A percentile compares a stretch with the other conserved stretches of the same genome.
phyloP scores from a whole-genome alignment of 1,284 basidiomycete species.

The Ustilago vetiveriae region DNA sequence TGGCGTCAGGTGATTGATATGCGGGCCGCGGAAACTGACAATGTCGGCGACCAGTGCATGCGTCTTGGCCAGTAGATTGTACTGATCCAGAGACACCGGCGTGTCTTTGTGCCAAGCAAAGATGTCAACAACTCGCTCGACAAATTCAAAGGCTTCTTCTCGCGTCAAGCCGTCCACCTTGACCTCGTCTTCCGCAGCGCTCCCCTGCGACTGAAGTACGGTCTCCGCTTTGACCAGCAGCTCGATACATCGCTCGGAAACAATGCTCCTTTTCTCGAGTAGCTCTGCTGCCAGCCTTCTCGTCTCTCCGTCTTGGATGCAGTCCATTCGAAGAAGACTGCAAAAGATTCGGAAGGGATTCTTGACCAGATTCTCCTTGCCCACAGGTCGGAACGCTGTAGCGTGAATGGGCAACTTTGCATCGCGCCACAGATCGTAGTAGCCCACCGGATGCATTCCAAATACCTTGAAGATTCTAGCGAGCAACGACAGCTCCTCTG shows the following conservation, averaged over 20 bases:
- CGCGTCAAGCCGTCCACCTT: slow-evolving; percentile 3
- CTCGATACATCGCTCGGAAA: slow-evolving; percentile 60
- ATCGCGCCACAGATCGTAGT: slow-evolving; percentile 68
- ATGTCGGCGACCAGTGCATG: slow-evolving; percentile 69
- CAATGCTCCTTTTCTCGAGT: slow-evolving; percentile 66
- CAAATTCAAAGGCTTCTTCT: slow-evolving; percentile 52
- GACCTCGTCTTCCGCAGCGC: slow-evolving; percentile 41
- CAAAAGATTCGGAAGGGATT: slow-evolving; percentile 70
- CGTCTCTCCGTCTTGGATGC: slow-evolving; percentile 61
- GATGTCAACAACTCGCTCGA: slow-evolving; percentile 67
- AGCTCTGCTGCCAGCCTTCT: slow-evolving; percentile 59
- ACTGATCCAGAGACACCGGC: slow-evolving; percentile 63
- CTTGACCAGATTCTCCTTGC: slow-evolving; percentile 56
- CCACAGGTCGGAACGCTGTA: slow-evolving; percentile 68
- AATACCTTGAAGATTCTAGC: slow-evolving; percentile 67
- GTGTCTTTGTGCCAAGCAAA: slow-evolving; percentile 69
- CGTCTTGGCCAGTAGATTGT: slow-evolving; percentile 62
- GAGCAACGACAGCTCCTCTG: slow-evolving; percentile 67
- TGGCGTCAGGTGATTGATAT: slow-evolving; percentile 70
- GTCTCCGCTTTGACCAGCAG: slow-evolving; percentile 66
- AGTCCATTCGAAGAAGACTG: slow-evolving; percentile 67
- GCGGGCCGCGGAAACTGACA: slow-evolving; percentile 68
- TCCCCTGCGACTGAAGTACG: not conserved
- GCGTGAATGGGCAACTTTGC: slow-evolving; percentile 69
- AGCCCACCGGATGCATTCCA: slow-evolving; percentile 69